Evolutionary conservation across 2,329 filamentous ascomycete species (phyloP).

Genomic region (Xylaria sp.): DNA sequence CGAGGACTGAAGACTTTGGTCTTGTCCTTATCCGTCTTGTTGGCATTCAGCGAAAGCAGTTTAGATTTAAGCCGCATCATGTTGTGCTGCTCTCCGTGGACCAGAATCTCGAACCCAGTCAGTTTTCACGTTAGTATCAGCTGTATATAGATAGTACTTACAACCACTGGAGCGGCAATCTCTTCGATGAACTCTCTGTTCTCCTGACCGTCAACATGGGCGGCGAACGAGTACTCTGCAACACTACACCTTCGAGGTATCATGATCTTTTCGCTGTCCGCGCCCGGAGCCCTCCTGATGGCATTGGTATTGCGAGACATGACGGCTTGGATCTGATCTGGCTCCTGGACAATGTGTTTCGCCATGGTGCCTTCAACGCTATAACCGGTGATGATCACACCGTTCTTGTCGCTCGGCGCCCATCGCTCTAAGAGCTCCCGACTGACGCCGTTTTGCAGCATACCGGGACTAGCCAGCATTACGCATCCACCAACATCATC

Average conservation of each 20-base stretch:
- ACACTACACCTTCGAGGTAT: slow-evolving; percentile 93
- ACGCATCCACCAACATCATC: slow-evolving; percentile 96
- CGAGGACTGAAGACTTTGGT: slow-evolving; percentile 93
- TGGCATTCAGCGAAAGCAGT: slow-evolving; percentile 88
- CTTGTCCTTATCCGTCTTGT: slow-evolving; percentile 80
- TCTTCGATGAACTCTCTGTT: slow-evolving; percentile 98
- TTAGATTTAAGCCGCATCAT: slow-evolving; percentile 98
- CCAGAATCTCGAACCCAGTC: slow-evolving; percentile 75
- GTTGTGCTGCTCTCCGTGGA: slow-evolving; percentile 96
- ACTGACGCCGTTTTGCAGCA: slow-evolving; percentile 97
- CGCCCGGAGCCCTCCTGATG: slow-evolving; percentile 70
- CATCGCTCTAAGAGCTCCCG: slow-evolving; percentile 92
- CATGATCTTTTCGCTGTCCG: slow-evolving; percentile 86
- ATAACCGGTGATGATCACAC: slow-evolving; percentile 98
- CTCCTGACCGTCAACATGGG: slow-evolving; percentile 94
- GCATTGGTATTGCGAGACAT: slow-evolving; percentile 80
- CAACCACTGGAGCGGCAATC: slow-evolving; percentile 89
- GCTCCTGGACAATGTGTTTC: slow-evolving; percentile 93
- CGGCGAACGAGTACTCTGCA: slow-evolving; percentile 94
- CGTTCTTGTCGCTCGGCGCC: slow-evolving; percentile 96
- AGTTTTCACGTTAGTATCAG: slow-evolving; percentile 22
- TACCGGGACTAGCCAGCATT: slow-evolving; percentile 97
- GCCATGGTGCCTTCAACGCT: slow-evolving; percentile 99
- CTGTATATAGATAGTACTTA: slow-evolving; percentile 61
- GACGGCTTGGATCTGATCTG: slow-evolving; percentile 92